A percentile compares a stretch with the other conserved stretches of the same genome.
phyloP scores from a whole-genome alignment of 2,329 filamentous ascomycete genomes.

The Cladosporium austrohemisphaericum region DNA sequence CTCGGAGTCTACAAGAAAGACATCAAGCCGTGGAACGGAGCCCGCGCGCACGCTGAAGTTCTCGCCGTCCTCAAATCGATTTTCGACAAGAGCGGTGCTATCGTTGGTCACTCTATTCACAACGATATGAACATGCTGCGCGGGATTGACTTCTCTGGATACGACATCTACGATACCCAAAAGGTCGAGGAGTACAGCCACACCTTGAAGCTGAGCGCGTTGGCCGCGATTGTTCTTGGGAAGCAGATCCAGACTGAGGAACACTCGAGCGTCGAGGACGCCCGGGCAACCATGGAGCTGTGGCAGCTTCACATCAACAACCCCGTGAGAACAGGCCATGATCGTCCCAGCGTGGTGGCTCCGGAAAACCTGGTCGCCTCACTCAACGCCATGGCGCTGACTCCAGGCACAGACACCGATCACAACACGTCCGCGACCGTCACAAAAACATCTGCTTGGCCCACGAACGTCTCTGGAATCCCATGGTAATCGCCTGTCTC shows the following conservation, averaged over 20 bases:
- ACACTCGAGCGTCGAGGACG: conserved; percentile 18
- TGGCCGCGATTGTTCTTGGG: conserved; percentile 6
- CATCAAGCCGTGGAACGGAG: conserved; percentile 2
- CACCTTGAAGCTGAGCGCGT: background rate
- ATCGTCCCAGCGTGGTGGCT: no score
- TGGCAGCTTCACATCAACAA: background rate
- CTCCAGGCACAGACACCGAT: no score
- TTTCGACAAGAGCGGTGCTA: background rate
- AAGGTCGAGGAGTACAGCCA: no score
- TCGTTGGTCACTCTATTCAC: background rate
- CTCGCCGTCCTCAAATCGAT: background rate
- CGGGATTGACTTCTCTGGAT: background rate
- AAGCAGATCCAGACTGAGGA: conserved; percentile 9
- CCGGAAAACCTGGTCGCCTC: no score
- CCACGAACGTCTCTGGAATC: no score
- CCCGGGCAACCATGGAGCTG: conserved; percentile 17
- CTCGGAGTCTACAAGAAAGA: background rate
- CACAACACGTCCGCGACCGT: no score
- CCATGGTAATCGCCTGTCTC: no score
- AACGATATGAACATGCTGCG: background rate
- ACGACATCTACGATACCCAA: background rate
- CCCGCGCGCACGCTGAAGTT: conserved; percentile 1
- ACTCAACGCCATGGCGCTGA: no score
- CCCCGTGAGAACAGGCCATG: no score
- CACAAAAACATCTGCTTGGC: no score